Evolutionary conservation across 2,329 filamentous ascomycete genomes (phyloP).

Genomic region (Colletotrichum viniferum): DNA sequence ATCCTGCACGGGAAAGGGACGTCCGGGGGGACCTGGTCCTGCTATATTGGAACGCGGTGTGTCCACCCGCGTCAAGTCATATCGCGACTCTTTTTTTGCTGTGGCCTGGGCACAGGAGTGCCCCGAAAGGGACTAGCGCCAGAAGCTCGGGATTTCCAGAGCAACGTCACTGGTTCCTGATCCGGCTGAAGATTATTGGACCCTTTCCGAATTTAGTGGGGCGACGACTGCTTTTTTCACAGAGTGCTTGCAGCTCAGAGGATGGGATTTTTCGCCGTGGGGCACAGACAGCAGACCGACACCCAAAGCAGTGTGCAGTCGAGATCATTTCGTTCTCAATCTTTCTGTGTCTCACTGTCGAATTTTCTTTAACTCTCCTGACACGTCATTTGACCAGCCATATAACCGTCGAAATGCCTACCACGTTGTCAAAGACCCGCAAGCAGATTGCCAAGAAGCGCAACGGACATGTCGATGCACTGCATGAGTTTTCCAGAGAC

Average conservation of each 20-base stretch:
- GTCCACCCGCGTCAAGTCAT: constrained; percentile 8
- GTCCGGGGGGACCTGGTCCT: constrained; percentile 10
- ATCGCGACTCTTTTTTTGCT: constrained; percentile 18
- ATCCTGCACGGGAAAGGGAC: constrained; percentile 20
- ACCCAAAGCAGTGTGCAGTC: background rate
- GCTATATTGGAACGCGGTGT: constrained; percentile 20
- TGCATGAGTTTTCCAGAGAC: constrained; percentile 91
- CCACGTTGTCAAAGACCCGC: constrained; percentile 78
- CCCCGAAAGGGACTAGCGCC: constrained; percentile 2
- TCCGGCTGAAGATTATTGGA: constrained; percentile 6
- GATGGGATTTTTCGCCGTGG: constrained; percentile 20
- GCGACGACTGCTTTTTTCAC: background rate
- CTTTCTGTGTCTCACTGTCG: background rate
- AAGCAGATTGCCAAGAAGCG: constrained; percentile 93
- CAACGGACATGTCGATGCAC: constrained; percentile 70
- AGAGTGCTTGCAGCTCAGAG: background rate
- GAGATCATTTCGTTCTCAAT: background rate
- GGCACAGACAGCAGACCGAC: constrained; percentile 1
- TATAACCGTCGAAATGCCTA: constrained; percentile 66
- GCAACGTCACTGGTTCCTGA: constrained; percentile 12
- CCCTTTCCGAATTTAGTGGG: background rate
- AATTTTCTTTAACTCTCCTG: background rate
- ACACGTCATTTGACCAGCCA: background rate
- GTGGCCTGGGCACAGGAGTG: background rate
- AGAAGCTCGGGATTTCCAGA: background rate